A percentile compares a stretch with the other conserved stretches of the same genome.
These are phyloP conservation scores for Lupinus albus DNA, from an alignment of 306 rosid genomes.

Conservation along the genomic window DNA sequence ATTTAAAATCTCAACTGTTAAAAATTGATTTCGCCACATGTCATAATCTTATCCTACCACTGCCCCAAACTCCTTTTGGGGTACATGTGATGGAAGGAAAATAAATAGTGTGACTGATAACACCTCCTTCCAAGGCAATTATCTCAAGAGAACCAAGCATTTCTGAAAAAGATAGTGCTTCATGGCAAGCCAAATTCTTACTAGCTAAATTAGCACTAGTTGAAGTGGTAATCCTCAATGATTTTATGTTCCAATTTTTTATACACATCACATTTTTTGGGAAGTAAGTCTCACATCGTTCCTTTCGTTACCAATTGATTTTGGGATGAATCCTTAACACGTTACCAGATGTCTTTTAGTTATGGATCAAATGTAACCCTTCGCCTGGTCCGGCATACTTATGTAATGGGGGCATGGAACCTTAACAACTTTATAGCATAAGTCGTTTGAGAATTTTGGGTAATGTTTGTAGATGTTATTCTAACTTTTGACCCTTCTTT, in stretches of 20 bases:
- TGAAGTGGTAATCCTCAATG: constrained; percentile 59
- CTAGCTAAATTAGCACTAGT: constrained; percentile 52
- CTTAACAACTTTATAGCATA: constrained; percentile 7
- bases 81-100: constrained; percentile 78
- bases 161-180: constrained; percentile 49
- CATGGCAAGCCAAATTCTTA: constrained; percentile 56
- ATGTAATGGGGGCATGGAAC: too few relatives aligned
- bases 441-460: not conserved
- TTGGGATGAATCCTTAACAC: too few relatives aligned
- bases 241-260: constrained; percentile 2
- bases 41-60: too few relatives aligned
- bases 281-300: too few relatives aligned
- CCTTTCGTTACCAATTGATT: too few relatives aligned
- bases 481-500: not conserved
- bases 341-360: too few relatives aligned
- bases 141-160: constrained; percentile 46
- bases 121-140: constrained; percentile 50
- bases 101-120: constrained; percentile 43
- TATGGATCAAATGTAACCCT: too few relatives aligned
- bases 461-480: constrained; percentile 2
- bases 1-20: too few relatives aligned
- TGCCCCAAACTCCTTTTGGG: constrained; percentile 81
- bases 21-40: too few relatives aligned
- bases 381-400: too few relatives aligned
- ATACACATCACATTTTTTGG: constrained; percentile 26